Evolutionary conservation across 2,329 filamentous ascomycete species (phyloP).

Genomic region (Hymenoscyphus salicellus): DNA sequence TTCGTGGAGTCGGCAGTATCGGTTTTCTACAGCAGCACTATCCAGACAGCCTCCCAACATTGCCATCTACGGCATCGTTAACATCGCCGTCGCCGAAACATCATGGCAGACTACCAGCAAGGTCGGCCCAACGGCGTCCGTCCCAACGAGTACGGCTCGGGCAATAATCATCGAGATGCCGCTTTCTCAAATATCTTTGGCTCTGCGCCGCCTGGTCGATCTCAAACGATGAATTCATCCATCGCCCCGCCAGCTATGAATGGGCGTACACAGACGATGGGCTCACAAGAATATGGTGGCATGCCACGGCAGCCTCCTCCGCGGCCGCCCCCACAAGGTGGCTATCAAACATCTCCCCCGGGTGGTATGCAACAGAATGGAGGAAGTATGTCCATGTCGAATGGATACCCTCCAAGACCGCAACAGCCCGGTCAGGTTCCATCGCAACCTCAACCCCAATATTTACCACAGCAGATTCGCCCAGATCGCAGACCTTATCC

Average conservation of each 20-base stretch:
- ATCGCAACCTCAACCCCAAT: conserved; percentile 53
- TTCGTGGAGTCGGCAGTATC: conserved; percentile 1
- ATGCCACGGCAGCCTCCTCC: conserved; percentile 66
- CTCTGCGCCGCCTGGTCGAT: conserved; percentile 79
- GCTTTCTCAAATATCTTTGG: conserved; percentile 97
- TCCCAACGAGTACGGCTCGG: conserved; percentile 41
- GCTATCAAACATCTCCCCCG: conserved; percentile 32
- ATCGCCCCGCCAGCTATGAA: conserved; percentile 55
- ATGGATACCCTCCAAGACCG: conserved; percentile 48
- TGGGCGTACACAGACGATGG: conserved; percentile 75
- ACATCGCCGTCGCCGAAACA: conserved; percentile 4
- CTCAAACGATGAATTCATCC: conserved; percentile 91
- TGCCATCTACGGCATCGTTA: not conserved
- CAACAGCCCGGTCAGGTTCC: conserved; percentile 34
- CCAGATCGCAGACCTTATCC: conserved; percentile 69
- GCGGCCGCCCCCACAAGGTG: conserved; percentile 51
- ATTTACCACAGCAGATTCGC: conserved; percentile 58
- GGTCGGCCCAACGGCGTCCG: conserved; percentile 54
- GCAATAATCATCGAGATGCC: conserved; percentile 76
- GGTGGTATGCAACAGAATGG: conserved; percentile 30
- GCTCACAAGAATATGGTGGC: conserved; percentile 40
- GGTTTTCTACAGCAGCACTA: not conserved
- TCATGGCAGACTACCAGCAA: conserved; percentile 59
- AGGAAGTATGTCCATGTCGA: conserved; percentile 39
- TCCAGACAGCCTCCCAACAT: not conserved